Base-by-base conservation (phyloP, 2,329 filamentous ascomycete genomes). In the Epichloe baconii region DNA sequence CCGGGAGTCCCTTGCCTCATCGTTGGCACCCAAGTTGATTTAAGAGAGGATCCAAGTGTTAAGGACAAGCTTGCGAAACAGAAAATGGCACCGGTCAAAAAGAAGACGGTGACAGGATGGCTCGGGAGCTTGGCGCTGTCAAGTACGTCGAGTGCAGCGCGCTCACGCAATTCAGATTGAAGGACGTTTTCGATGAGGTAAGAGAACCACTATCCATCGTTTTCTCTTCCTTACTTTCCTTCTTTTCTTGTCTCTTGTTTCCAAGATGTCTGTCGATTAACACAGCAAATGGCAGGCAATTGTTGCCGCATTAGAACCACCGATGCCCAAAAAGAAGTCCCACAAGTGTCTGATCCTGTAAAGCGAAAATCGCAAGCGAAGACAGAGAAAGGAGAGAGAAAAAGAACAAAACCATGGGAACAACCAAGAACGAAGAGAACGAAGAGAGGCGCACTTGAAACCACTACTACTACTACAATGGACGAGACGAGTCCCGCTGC, bases 71-170 rank as follows among this genome's bases (percentile, higher is more conserved):
- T 97, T 53, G 74, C 85, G 45, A 95, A 95, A 73, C 91, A 97
- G 71, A 95, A 95, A 76, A 96, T 97, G 91, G 75, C 80, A 51
- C 91, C 91, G 3, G 90, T 98, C 54, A 80, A 82, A 66, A 86
- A 69, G 89, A 95, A 68, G 90, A 96, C 59, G 93, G 93, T 49
- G 91, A 97, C 69, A 78, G 83, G 60, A 96, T 97, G 88, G 91
- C 93, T 3, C 95, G 91, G 75, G 91, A 97, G 56, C 74, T 97
- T n/a, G 89, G 89, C 55, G 93, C 93, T 5, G 88, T 98, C 62
- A 97, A 96, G 76, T 98, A 98, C 62, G 93, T 97, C 57, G 93
- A 98, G 74, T 98, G 93, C 75, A 96, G 90, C 66, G 93, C 93
- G 52, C 74, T 98, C 68, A 97, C 93, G 56, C 93, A 98, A 75